Percentiles rank a stretch among this genome's conserved stretches.
Evolutionary conservation across 495 filamentous ascomycete genomes (phyloP).

Genomic region (Tirmania nivea): DNA sequence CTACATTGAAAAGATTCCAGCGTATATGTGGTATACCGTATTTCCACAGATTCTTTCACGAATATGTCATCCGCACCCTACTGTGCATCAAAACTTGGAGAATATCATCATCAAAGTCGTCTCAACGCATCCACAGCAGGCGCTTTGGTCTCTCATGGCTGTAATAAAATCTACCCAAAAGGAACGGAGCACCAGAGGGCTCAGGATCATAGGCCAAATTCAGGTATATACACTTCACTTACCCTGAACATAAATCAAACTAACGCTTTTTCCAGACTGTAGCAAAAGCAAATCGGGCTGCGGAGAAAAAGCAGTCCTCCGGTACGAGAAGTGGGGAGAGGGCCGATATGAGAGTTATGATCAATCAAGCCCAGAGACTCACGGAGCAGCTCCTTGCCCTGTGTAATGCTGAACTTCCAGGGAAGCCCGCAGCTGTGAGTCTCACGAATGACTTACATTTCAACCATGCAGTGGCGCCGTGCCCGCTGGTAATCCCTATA

Average conservation of each 20-base stretch:
- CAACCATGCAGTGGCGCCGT: conserved; percentile 55
- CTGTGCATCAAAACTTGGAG: conserved; percentile 52
- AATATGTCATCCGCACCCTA: conserved; percentile 32
- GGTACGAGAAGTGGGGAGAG: background rate
- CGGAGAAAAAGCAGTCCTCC: background rate
- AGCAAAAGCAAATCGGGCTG: background rate
- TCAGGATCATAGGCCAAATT: conserved; percentile 27
- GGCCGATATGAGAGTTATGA: conserved; percentile 30
- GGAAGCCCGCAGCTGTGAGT: conserved; percentile 31
- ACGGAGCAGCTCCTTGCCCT: conserved; percentile 28
- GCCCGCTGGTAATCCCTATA: background rate
- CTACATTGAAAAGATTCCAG: no score
- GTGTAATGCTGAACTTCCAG: conserved; percentile 35
- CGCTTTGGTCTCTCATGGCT: conserved; percentile 79
- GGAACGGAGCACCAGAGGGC: conserved; percentile 33
- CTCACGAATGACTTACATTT: conserved; percentile 42
- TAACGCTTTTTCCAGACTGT: background rate
- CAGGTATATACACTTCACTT: conserved; percentile 3
- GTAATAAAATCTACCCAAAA: conserved; percentile 37
- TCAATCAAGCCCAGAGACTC: conserved; percentile 58
- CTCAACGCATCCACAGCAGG: conserved; percentile 59
- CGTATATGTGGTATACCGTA: conserved; percentile 51
- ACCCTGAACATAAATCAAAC: background rate
- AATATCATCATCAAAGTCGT: conserved; percentile 67
- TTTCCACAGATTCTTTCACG: conserved; percentile 80